Percentiles rank a stretch among this genome's conserved stretches.
These are phyloP conservation scores for Boechera retrofracta DNA, from an alignment of 345 rosid species.

Conservation along the genomic window DNA sequence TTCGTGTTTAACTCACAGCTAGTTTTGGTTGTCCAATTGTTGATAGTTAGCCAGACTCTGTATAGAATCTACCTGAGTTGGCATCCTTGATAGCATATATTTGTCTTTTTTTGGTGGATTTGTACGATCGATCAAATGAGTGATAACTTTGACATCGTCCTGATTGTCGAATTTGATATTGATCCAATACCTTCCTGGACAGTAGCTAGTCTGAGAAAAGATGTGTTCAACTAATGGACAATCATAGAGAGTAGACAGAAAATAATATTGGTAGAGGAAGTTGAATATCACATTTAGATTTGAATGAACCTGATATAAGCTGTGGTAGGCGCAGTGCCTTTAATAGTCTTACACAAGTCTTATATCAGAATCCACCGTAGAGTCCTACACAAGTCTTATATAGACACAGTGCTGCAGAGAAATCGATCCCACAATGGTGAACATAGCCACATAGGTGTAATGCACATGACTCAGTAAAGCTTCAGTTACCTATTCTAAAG, in stretches of 20 bases:
- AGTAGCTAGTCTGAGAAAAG: background rate
- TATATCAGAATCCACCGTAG: too few relatives aligned
- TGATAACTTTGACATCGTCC: conserved; percentile 15
- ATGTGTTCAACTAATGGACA: background rate
- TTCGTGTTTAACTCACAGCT: background rate
- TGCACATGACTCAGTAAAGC: too few relatives aligned
- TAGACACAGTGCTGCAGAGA: too few relatives aligned
- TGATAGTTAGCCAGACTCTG: conserved; percentile 24
- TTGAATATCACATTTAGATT: background rate
- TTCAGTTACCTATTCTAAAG: too few relatives aligned
- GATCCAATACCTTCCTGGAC: background rate
- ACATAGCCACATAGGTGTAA: too few relatives aligned
- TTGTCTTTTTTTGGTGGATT: background rate
- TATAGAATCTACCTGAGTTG: conserved; percentile 1
- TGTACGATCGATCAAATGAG: background rate
- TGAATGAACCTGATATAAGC: background rate
- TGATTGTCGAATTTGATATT: background rate
- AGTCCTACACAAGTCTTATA: too few relatives aligned
- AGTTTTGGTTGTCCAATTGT: background rate
- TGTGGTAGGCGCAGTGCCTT: background rate
- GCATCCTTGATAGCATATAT: background rate
- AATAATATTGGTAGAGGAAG: too few relatives aligned
- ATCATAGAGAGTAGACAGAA: background rate
- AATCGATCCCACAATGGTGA: too few relatives aligned
- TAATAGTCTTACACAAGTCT: too few relatives aligned